Evolutionary conservation across 352 stramenopile species (phyloP).

Genomic region (Albugo candida): DNA sequence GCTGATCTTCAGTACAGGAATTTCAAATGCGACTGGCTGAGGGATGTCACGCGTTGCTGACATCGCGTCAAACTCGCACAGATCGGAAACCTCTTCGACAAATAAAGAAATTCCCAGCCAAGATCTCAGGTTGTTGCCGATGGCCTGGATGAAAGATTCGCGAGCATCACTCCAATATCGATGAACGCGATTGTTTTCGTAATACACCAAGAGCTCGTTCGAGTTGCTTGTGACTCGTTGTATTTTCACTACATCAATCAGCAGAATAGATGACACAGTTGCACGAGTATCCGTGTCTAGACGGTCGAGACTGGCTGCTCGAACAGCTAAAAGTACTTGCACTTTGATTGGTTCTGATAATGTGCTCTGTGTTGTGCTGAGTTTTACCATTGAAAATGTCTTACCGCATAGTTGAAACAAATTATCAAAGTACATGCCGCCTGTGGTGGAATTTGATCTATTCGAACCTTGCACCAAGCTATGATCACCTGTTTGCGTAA

Average conservation of each 20-base stretch:
- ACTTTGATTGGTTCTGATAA: conserved; percentile 44
- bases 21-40: conserved; percentile 63
- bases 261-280: conserved; percentile 59
- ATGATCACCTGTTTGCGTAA: not conserved
- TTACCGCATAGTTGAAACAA: conserved; percentile 73
- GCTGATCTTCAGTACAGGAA: conserved; percentile 70
- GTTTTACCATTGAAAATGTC: conserved; percentile 70
- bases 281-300: conserved; percentile 38
- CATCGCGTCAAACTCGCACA: conserved; percentile 66
- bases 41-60: conserved; percentile 57
- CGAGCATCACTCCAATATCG: conserved; percentile 75
- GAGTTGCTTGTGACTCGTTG: conserved; percentile 70
- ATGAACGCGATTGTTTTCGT: conserved; percentile 70
- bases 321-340: conserved; percentile 50
- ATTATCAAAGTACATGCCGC: conserved; percentile 75
- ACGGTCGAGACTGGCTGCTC: conserved; percentile 54
- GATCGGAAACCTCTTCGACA: conserved; percentile 69
- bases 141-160: conserved; percentile 72
- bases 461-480: conserved; percentile 1
- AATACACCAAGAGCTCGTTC: conserved; percentile 68
- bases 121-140: conserved; percentile 73
- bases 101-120: conserved; percentile 66
- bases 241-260: conserved; percentile 81
- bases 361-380: conserved; percentile 58
- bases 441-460: conserved; percentile 7